These are phyloP conservation scores for Leptodermis oblonga DNA, from an alignment of 257 asterid species.

Conservation along the genomic window DNA sequence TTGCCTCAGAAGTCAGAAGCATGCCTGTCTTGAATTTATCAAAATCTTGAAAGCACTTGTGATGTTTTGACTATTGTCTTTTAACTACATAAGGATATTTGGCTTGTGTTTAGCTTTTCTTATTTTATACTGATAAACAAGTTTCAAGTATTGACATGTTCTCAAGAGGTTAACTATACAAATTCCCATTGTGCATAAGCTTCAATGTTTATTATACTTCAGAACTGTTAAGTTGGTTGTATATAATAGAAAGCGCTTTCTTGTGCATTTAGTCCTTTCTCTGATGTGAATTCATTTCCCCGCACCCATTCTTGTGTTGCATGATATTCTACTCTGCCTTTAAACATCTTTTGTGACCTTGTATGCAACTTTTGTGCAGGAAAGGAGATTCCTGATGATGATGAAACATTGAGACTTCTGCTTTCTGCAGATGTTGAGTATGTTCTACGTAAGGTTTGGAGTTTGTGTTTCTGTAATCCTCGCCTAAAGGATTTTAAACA, in stretches of 20 bases:
- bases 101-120: not conserved
- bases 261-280: not conserved
- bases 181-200: not conserved
- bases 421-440: slow-evolving; percentile 65
- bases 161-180: not conserved
- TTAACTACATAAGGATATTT: not conserved
- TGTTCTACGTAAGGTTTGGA: slow-evolving; percentile 63
- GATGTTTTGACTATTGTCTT: not conserved
- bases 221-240: not conserved
- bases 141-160: not conserved
- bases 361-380: slow-evolving; percentile 37
- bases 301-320: not conserved
- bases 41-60: not conserved
- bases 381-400: slow-evolving; percentile 64
- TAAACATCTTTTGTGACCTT: not conserved
- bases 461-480: slow-evolving; percentile 9
- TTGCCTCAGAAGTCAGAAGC: too few species aligned
- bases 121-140: not conserved
- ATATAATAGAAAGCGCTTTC: not conserved
- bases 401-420: slow-evolving; percentile 39
- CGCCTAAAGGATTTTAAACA: not conserved
- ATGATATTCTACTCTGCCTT: not conserved
- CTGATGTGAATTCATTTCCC: not conserved
- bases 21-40: not conserved
- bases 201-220: not conserved